Conservation (phyloP, 768 basidiomycete genomes). For the Pulveroboletus sp. region DNA sequence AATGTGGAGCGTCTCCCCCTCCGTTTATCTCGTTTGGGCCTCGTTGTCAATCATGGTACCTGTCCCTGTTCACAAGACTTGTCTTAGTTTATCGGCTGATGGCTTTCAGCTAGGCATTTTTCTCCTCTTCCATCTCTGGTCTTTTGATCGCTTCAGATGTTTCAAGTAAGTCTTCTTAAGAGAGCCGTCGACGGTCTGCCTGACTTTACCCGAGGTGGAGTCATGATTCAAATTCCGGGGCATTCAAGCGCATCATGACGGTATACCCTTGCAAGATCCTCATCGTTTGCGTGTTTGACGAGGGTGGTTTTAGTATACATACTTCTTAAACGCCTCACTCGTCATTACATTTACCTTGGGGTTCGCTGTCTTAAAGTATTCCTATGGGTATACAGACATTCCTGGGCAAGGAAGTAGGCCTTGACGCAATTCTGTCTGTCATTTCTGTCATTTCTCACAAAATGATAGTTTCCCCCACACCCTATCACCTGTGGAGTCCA, state of each 20-base stretch:
- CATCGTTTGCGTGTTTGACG: not conserved
- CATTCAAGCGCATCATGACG: constrained; percentile 84
- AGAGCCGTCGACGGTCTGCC: not conserved
- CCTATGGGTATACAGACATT: constrained; percentile 52
- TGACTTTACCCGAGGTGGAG: constrained; percentile 50
- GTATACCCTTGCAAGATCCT: constrained; percentile 35
- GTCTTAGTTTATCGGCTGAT: not conserved
- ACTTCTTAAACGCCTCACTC: constrained; percentile 58
- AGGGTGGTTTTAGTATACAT: constrained; percentile 55
- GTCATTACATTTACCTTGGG: constrained; percentile 56
- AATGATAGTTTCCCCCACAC: constrained; percentile 57
- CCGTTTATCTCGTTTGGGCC: constrained; percentile 61
- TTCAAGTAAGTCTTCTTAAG: constrained; percentile 43
- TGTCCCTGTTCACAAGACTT: not conserved
- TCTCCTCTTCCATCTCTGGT: constrained; percentile 71
- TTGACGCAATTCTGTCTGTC: not conserved
- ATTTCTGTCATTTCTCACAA: not conserved
- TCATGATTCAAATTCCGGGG: constrained; percentile 58
- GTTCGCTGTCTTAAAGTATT: constrained; percentile 68
- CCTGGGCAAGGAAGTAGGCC: constrained; percentile 41
- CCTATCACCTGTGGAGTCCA: constrained; percentile 52
- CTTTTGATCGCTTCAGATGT: constrained; percentile 75
- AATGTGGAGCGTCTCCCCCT: constrained; percentile 64
- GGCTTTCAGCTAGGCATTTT: constrained; percentile 50
- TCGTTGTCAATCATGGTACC: constrained; percentile 46